Percentiles rank a stretch among this genome's conserved stretches.
These are phyloP conservation scores for Lumnitzera racemosa DNA, from an alignment of 345 rosid genomes.

Conservation along the genomic window DNA sequence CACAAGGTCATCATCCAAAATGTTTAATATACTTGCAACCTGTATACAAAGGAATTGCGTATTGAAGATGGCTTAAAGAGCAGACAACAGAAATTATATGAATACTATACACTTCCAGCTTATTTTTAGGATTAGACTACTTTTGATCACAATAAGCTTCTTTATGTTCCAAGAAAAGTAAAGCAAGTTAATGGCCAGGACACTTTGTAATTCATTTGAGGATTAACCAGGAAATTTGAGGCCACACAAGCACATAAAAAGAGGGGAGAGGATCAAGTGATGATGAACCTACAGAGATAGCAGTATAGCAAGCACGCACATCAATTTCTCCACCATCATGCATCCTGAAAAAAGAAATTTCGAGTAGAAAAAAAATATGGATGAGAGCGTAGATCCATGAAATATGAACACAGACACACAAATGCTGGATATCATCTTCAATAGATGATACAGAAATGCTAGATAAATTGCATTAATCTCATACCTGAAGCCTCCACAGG, in stretches of 20 bases:
- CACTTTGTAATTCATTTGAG: too few relatives aligned
- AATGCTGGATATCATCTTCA: background rate
- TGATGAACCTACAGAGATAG: conserved; percentile 60
- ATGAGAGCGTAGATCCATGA: background rate
- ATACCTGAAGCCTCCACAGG: conserved; percentile 82
- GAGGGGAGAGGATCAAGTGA: background rate
- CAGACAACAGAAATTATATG: too few relatives aligned
- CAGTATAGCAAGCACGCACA: conserved; percentile 93
- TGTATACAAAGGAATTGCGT: conserved; percentile 12
- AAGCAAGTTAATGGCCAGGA: too few relatives aligned
- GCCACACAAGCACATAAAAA: background rate
- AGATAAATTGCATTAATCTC: conserved; percentile 1
- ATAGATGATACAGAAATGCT: background rate
- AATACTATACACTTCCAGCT: too few relatives aligned
- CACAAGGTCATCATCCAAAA: conserved; percentile 71
- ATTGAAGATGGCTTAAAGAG: too few relatives aligned
- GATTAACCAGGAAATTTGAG: too few relatives aligned
- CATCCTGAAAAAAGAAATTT: conserved; percentile 44
- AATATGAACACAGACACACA: background rate
- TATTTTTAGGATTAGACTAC: too few relatives aligned
- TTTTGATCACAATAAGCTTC: too few relatives aligned
- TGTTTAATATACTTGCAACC: conserved; percentile 84
- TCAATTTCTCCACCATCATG: conserved; percentile 95
- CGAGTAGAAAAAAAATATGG: background rate
- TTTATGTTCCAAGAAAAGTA: too few relatives aligned